These are phyloP conservation scores for Penicillium sp. DNA, from an alignment of 2,329 filamentous ascomycete genomes.

Conservation along the genomic window DNA sequence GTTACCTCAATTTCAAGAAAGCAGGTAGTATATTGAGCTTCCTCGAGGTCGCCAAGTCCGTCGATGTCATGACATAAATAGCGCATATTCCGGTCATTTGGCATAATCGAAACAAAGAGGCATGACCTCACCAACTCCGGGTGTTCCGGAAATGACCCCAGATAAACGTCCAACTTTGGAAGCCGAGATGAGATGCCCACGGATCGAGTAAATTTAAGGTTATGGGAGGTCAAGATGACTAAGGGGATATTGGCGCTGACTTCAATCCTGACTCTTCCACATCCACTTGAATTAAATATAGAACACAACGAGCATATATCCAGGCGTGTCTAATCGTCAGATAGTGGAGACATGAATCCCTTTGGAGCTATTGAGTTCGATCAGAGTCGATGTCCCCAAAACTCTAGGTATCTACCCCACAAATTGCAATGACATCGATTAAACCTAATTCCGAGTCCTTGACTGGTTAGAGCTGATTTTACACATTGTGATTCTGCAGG, in stretches of 20 bases:
- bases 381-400: background rate
- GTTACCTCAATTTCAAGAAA: too few relatives aligned
- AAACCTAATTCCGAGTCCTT: background rate
- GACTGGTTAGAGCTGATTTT: background rate
- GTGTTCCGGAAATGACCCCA: background rate
- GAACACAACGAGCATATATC: background rate
- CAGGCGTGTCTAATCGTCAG: slow-evolving; percentile 1
- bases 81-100: background rate
- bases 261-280: background rate
- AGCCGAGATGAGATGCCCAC: too few relatives aligned
- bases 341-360: background rate
- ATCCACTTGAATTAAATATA: background rate
- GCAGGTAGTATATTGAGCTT: too few relatives aligned
- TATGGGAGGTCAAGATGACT: background rate
- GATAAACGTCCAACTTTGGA: too few relatives aligned
- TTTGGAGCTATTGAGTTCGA: background rate
- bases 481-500: background rate
- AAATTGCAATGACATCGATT: slow-evolving; percentile 2
- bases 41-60: too few relatives aligned
- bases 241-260: background rate
- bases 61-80: slow-evolving; percentile 2
- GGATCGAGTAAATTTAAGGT: too few relatives aligned
- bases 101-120: background rate
- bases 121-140: slow-evolving; percentile 6
- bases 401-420: background rate